Evolutionary conservation across 768 basidiomycete genomes (phyloP).

Genomic region (Hygrocybe punicea): DNA sequence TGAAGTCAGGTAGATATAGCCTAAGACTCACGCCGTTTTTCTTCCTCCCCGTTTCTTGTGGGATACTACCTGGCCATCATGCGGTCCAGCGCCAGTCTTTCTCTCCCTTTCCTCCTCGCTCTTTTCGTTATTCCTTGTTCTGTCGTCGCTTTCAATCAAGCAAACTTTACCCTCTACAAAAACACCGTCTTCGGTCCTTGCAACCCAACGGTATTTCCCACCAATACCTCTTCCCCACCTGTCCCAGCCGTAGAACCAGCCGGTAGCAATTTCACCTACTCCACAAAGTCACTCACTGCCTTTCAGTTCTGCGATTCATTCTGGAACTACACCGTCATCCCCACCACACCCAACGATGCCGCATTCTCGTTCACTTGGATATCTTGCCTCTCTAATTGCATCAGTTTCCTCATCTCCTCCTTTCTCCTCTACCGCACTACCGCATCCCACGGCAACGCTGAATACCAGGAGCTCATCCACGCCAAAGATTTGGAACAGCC

Average conservation of each 20-base stretch:
- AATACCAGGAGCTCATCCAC: not conserved
- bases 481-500: not conserved
- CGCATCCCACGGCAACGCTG: not conserved
- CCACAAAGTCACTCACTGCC: not conserved
- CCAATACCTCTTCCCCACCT: not conserved
- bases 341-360: not conserved
- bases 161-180: not conserved
- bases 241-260: not conserved
- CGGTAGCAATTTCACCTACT: not conserved
- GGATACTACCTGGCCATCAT: not conserved
- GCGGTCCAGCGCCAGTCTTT: not conserved
- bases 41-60: not conserved
- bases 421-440: not conserved
- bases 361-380: not conserved
- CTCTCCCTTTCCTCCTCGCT: not conserved
- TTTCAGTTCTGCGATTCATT: not conserved
- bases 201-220: not conserved
- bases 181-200: not conserved
- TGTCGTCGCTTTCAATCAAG: not conserved
- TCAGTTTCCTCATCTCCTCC: not conserved
- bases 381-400: not conserved
- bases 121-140: not conserved
- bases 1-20: no score
- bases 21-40: no score
- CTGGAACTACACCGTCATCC: constrained; percentile 1